These are phyloP conservation scores for Lophiostoma macrostomum DNA, from an alignment of 495 filamentous ascomycete species.

Conservation along the genomic window DNA sequence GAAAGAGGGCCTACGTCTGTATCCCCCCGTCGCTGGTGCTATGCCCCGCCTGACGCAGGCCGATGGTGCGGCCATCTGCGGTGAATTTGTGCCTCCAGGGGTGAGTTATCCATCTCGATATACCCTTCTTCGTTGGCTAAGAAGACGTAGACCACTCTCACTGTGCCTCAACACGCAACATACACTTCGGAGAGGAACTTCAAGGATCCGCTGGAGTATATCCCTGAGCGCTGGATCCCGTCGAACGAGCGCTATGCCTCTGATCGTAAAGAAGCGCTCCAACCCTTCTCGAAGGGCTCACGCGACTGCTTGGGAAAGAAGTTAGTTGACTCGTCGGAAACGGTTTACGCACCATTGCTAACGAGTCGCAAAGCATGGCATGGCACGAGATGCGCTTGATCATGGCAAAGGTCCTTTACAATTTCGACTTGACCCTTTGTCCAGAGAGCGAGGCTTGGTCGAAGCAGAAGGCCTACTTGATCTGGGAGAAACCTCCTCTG, in stretches of 20 bases:
- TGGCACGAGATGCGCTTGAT: constrained; percentile 42
- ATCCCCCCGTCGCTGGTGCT: constrained; percentile 31
- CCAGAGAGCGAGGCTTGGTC: constrained; percentile 37
- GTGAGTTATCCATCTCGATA: no score
- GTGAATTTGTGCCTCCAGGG: constrained; percentile 36
- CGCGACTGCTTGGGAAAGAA: constrained; percentile 38
- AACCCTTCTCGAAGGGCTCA: constrained; percentile 37
- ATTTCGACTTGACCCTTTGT: constrained; percentile 38
- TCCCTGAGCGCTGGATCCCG: constrained; percentile 39
- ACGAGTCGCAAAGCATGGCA: constrained; percentile 37
- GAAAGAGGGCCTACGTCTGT: constrained; percentile 35
- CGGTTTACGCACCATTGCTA: background rate
- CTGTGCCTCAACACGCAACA: constrained; percentile 41
- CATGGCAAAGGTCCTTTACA: constrained; percentile 34
- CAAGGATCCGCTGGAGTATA: constrained; percentile 30
- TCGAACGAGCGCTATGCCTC: constrained; percentile 23
- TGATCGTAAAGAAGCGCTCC: constrained; percentile 29
- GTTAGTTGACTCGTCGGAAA: constrained; percentile 16
- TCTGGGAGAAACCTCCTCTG: constrained; percentile 49
- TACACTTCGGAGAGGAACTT: constrained; percentile 42
- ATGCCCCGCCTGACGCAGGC: constrained; percentile 29
- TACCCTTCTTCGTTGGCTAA: background rate
- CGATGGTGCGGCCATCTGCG: constrained; percentile 32
- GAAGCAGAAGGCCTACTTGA: constrained; percentile 31
- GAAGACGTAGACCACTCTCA: constrained; percentile 41